Base-by-base conservation (phyloP, 163 green algal species). In the Scenedesmus sp. region DNA sequence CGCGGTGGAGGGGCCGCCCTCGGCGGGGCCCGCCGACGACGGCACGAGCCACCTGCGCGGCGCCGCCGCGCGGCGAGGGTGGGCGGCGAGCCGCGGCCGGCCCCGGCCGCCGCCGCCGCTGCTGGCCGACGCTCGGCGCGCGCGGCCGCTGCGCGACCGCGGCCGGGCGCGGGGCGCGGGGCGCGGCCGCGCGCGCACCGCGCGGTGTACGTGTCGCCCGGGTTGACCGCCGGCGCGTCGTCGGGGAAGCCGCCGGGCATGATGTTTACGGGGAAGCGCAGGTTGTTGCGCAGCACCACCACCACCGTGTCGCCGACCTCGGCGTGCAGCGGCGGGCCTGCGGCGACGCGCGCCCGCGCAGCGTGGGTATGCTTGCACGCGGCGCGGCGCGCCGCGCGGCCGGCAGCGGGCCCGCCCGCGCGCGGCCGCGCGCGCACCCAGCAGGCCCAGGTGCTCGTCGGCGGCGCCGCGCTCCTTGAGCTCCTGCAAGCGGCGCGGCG, bases 321-420 rank as follows among this genome's bases (percentile, higher is more conserved):
- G 15, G 77, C 77, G 42, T 78, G 66, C 14, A 83, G 60, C 13
- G 60, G 56, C 22, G 77, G 77, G 47, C 77, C 77, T 81, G 69
- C 1, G 39, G 51, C 2, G 11, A n/a, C n/a, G n/a, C n/a, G n/a
- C n/a, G n/a, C n/a, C n/a, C n/a, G n/a, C n/a, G n/a, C n/a, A n/a
- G n/a, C n/a, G n/a, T n/a, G n/a, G n/a, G n/a, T n/a, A n/a, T 63
- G 29, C 28, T 45, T 22, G 24, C 9, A 31, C 31, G 22, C 47
- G 36, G 17, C 42, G 51, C 6, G 29, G 53, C 53, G 4, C 14
- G 20, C 18, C 18, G 18, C 5, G 18, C 24, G 31, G 18, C 17
- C 17, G 26, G 28, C 60, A 44, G 60, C 13, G 18, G 15, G 45
- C 15, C 18, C 14, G n/a, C 51, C 47, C 20, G 33, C 44, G 33